Conservation (phyloP, 495 filamentous ascomycete species). For the Aspergillus asperescens region DNA sequence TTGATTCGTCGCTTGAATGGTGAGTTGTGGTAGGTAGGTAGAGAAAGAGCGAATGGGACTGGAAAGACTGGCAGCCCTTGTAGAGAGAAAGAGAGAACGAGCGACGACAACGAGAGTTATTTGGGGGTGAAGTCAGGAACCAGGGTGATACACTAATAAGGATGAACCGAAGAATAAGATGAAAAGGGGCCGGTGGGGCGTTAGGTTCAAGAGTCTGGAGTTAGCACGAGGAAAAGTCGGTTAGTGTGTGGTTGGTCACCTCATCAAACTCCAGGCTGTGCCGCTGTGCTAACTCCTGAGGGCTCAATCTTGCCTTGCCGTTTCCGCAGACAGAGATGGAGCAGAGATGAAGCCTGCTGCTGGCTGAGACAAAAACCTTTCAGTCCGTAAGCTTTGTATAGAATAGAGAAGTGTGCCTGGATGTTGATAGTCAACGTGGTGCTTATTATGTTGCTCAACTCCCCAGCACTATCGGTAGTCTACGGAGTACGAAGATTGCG, state of each 20-base stretch:
- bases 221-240: too few relatives aligned
- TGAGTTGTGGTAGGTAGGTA: not conserved
- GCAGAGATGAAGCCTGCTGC: too few relatives aligned
- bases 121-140: not conserved
- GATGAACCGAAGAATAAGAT: not conserved
- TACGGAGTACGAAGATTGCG: too few relatives aligned
- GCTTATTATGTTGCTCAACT: not conserved
- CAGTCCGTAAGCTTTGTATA: not conserved
- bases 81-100: constrained; percentile 22
- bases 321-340: not conserved
- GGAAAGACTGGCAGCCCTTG: constrained; percentile 39
- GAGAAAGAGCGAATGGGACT: constrained; percentile 37
- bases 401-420: too few relatives aligned
- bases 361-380: too few relatives aligned
- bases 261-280: too few relatives aligned
- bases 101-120: not conserved
- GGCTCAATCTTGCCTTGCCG: too few relatives aligned
- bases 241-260: too few relatives aligned
- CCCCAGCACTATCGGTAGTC: too few relatives aligned
- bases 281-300: too few relatives aligned
- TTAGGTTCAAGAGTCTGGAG: too few relatives aligned
- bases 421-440: not conserved
- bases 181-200: not conserved
- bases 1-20: not conserved
- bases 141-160: not conserved